A percentile compares a stretch with the other conserved stretches of the same genome.
These are phyloP conservation scores for Lagerstroemia speciosa DNA, from an alignment of 345 rosid genomes.

Conservation along the genomic window DNA sequence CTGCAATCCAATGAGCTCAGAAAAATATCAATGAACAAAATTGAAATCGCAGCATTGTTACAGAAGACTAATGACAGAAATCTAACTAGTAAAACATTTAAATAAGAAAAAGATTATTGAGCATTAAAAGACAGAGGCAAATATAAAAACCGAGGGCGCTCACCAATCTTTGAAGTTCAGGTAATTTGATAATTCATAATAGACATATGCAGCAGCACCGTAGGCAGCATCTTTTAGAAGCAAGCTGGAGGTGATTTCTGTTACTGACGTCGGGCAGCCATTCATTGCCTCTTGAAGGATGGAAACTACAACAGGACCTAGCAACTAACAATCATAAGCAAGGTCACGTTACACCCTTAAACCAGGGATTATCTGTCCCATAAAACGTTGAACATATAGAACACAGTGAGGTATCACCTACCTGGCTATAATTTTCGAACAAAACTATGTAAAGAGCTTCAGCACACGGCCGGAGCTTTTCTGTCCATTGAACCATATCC, in stretches of 20 bases:
- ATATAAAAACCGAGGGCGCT: constrained; percentile 14
- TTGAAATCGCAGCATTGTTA: too few species aligned
- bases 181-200: constrained; percentile 96
- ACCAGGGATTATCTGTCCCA: neutral
- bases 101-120: neutral
- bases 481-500: constrained; percentile 98
- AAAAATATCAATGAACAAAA: too few species aligned
- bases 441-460: constrained; percentile 95
- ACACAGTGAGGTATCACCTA: constrained; percentile 34
- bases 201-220: constrained; percentile 96
- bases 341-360: constrained; percentile 9
- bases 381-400: neutral
- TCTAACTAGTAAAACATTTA: neutral
- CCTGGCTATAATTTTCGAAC: constrained; percentile 94
- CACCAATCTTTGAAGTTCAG: constrained; percentile 93
- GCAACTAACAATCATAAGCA: constrained; percentile 41
- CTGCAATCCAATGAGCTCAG: constrained; percentile 30
- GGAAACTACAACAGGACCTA: constrained; percentile 88
- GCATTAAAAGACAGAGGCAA: neutral
- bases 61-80: too few species aligned
- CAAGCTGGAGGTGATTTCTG: constrained; percentile 75
- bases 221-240: constrained; percentile 96
- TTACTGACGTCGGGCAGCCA: constrained; percentile 69
- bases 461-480: constrained; percentile 93
- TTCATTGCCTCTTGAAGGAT: constrained; percentile 93